phyloP scores from a whole-genome alignment of 192 early-diverging fungal species.

The Coemansia sp. region DNA sequence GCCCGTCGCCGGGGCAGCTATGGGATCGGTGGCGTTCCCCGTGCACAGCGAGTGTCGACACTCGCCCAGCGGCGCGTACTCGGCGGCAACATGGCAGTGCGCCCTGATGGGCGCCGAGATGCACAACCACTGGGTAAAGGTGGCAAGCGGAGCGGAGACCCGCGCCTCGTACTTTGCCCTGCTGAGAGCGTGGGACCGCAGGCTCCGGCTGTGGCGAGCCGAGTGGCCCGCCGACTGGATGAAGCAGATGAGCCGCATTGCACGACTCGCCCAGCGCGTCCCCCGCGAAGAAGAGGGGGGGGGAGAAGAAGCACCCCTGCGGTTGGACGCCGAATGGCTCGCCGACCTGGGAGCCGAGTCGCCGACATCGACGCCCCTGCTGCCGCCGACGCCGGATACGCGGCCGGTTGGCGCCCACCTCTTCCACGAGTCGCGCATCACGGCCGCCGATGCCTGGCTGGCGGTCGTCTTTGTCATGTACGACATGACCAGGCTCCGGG shows the following conservation, averaged over 20 bases:
- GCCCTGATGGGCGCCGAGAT: slow-evolving; percentile 14
- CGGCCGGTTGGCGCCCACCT: slow-evolving; percentile 14
- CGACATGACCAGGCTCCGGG: slow-evolving; percentile 26
- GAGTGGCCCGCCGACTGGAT: slow-evolving; percentile 29
- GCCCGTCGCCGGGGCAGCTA: not conserved
- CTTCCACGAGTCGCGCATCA: slow-evolving; percentile 10
- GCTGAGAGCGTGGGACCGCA: slow-evolving; percentile 20
- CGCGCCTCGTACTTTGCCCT: slow-evolving; percentile 16
- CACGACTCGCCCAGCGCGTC: not conserved
- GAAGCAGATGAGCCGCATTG: slow-evolving; percentile 10
- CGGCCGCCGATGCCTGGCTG: slow-evolving; percentile 29
- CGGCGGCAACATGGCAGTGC: slow-evolving; percentile 21
- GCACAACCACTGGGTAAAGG: slow-evolving; percentile 22
- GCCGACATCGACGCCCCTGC: not conserved
- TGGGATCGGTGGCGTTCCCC: slow-evolving; percentile 11
- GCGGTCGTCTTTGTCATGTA: slow-evolving; percentile 10
- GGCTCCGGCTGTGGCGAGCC: slow-evolving; percentile 10
- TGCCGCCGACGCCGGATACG: not conserved
- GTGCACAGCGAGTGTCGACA: not conserved
- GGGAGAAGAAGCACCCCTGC: too few species aligned
- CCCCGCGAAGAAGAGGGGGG: too few species aligned
- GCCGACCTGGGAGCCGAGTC: not conserved
- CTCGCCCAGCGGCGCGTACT: slow-evolving; percentile 9
- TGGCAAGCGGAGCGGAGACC: slow-evolving; percentile 1
- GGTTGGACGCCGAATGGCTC: not conserved